Evolutionary conservation across 306 rosid genomes (phyloP), one percentile per base, ranked within the genome.

Genomic region (Nissolia schottii): DNA sequence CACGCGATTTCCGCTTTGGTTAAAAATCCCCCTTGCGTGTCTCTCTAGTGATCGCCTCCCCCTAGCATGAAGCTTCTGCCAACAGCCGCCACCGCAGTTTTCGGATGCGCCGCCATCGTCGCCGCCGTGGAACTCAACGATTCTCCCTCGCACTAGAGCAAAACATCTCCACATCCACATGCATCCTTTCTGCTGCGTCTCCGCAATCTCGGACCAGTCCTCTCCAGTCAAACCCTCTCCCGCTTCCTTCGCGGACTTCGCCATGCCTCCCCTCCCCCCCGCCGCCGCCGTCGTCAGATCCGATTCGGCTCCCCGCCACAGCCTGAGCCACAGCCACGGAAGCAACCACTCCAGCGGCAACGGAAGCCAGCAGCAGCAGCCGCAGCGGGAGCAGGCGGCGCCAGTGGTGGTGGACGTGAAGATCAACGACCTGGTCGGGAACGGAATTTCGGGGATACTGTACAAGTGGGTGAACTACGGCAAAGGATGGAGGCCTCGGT

Each of bases 391-490:
- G 62, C 87, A 1, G 78, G 86, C 43, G 82, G 84, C 32, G 58
- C 87, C 22, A 40, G 80, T 31, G 75, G 85, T 29, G 40, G 89
- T 88, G 61, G 99, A 95, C 74, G 89, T 91, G 74, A 92, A 80
- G 88, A 95, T 91, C 80, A 91, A 85, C 27, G 96, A 95, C 80
- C 91, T 95, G 38, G 93, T 95, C 15, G 99, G 99, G 15, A 89
- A 95, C 41, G 96, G 97, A 79, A 87, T 95, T 68, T 88, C 96
- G 5, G 99, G 99, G 8, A 76, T 91, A 61, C 92, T 95, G 24
- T 67, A 85, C 48, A 95, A 95, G 77, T 95, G 99, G 99, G 99
- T 95, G 66, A 95, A 95, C 72, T 95, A 95, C 73, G 99, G 99
- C 1, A 95, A 95, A 74, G 99, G 99, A 18, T 95, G 99, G 99